Base-by-base conservation (phyloP, 768 basidiomycete species). In the Boletus sp. region DNA sequence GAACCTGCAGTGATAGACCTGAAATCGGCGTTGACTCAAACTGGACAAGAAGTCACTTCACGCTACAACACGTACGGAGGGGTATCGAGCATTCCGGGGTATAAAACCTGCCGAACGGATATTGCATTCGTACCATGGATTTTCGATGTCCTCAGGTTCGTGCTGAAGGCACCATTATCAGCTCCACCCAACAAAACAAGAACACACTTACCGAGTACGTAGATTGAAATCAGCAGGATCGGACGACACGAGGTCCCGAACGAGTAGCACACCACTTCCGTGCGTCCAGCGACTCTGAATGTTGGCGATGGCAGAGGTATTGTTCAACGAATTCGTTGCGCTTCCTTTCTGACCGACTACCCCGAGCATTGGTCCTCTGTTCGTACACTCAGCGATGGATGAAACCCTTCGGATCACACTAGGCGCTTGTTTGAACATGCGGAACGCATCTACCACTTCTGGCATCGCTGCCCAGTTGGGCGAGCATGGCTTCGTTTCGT, bases 381-480 rank as follows among this genome's bases (percentile, higher is more conserved):
- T 58, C 14, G 35, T 44, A 30, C 29, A 35, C 2, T 55, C 55
- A 3, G 47, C 29, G 14, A 56, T 17, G 36, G 66, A 52, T 17
- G 63, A 47, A 36, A 32, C 46, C 24, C 35, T 52, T n/a, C 51
- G 63, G n/a, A 53, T 24, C 24, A 10, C 18, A 7, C 33, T 37
- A 3, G 58, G n/a, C 2, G 39, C 50, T 17, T 47, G 40, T 57
- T 56, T 62, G 52, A 67, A 59, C 46, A 41, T 58, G 7, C 55
- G 54, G n/a, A 56, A 63, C 30, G 56, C 54, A 28, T 60, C 50
- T 7, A 67, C 54, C 33, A 58, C 66, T 5, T 56, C 64, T 46
- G 61, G 58, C 56, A 65, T 58, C 11, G 61, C 55, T 37, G 56
- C n/a, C 56, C 66, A 65, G 39, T 68, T 49, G 9, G 63, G 58